These are phyloP conservation scores for Aegle marmelos DNA, from an alignment of 345 rosid species.

Conservation along the genomic window DNA sequence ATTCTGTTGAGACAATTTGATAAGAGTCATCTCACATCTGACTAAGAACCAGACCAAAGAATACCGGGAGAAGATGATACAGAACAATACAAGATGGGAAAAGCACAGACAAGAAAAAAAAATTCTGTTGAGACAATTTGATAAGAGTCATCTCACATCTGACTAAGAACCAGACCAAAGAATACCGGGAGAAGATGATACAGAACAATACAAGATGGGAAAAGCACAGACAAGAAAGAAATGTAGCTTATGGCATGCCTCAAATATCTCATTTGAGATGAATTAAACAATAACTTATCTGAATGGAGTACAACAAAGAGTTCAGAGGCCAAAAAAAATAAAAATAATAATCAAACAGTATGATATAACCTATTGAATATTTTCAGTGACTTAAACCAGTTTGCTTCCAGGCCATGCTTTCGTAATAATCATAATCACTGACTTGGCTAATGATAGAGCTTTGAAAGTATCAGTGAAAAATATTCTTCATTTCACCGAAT, in stretches of 20 bases:
- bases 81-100: not conserved
- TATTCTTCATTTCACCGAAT: not conserved
- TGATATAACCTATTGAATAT: not conserved
- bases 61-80: not conserved
- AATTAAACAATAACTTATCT: not conserved
- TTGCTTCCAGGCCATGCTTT: constrained; percentile 5
- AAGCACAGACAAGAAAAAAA: not conserved
- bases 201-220: no score
- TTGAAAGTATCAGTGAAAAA: not conserved
- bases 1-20: no score
- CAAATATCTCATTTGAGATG: not conserved
- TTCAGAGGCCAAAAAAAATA: no score
- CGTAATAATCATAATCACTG: not conserved
- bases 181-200: not conserved
- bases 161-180: not conserved
- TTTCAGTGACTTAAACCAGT: not conserved
- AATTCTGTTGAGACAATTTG: no score
- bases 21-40: not conserved
- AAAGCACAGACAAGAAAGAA: not conserved
- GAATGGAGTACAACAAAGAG: not conserved
- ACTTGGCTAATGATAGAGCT: not conserved
- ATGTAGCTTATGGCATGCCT: not conserved
- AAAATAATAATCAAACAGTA: not conserved
- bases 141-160: not conserved
- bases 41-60: not conserved